These are phyloP conservation scores for Lachnellula hyalina DNA, from an alignment of 2,329 filamentous ascomycete species.

Conservation along the genomic window DNA sequence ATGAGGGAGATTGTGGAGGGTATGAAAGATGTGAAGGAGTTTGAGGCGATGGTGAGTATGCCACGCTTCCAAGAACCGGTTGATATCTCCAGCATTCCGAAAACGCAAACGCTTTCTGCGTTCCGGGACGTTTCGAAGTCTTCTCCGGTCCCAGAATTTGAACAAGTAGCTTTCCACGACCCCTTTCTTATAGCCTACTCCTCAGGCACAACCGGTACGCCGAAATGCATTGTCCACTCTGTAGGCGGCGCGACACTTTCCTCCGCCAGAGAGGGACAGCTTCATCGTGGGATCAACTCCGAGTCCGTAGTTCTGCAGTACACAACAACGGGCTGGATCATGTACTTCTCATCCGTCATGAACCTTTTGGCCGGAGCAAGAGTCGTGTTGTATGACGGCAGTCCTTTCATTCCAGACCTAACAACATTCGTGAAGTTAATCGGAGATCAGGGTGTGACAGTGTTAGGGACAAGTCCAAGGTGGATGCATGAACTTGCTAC, in stretches of 20 bases:
- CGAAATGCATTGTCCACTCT: conserved; percentile 82
- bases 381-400: conserved; percentile 75
- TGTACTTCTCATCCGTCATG: conserved; percentile 65
- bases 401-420: conserved; percentile 67
- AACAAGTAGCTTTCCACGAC: conserved; percentile 44
- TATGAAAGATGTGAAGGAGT: conserved; percentile 54
- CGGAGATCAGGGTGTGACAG: conserved; percentile 60
- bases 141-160: conserved; percentile 15
- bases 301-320: conserved; percentile 49
- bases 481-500: conserved; percentile 72
- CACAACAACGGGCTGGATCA: conserved; percentile 76
- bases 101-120: conserved; percentile 29
- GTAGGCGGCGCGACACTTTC: conserved; percentile 60
- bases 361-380: conserved; percentile 55
- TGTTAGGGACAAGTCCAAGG: conserved; percentile 69
- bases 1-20: conserved; percentile 61
- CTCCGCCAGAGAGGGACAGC: conserved; percentile 52
- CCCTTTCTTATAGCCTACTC: conserved; percentile 75
- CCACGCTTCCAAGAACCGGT: conserved; percentile 57
- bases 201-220: conserved; percentile 75
- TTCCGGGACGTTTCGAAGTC: conserved; percentile 37
- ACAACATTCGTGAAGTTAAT: conserved; percentile 58
- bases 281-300: conserved; percentile 44
- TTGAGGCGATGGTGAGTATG: conserved; percentile 60
- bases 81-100: conserved; percentile 51